Evolutionary conservation across 805 yeast species (phyloP).

Genomic region (Candida maesae): DNA sequence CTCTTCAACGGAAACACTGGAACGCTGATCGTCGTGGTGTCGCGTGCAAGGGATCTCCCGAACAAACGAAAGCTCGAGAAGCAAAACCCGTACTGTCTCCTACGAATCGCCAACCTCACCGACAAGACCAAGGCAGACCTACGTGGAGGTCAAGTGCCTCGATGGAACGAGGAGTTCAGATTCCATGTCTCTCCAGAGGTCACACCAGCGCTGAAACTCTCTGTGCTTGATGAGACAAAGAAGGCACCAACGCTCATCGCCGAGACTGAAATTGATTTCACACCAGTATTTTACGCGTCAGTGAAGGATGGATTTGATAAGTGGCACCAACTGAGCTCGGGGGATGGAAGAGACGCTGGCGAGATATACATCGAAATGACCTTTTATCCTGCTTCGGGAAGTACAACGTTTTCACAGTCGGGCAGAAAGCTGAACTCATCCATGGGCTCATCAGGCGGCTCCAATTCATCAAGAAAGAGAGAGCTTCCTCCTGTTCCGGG

Average conservation of each 20-base stretch:
- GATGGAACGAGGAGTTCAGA: conserved; percentile 74
- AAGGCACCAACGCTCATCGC: conserved; percentile 86
- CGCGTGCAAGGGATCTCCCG: conserved; percentile 81
- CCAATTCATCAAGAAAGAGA: conserved; percentile 16
- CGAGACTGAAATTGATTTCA: conserved; percentile 71
- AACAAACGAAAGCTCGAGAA: conserved; percentile 84
- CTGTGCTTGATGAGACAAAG: conserved; percentile 80
- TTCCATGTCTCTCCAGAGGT: conserved; percentile 63
- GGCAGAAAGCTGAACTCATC: conserved; percentile 4
- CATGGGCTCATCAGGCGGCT: conserved; percentile 4
- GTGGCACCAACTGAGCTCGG: conserved; percentile 73
- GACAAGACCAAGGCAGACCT: conserved; percentile 72
- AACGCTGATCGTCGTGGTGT: conserved; percentile 67
- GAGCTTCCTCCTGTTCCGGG: conserved; percentile 30
- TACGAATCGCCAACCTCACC: conserved; percentile 77
- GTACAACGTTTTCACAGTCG: conserved; percentile 7
- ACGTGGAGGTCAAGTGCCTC: conserved; percentile 94
- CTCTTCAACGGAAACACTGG: conserved; percentile 37
- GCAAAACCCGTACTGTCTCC: conserved; percentile 87
- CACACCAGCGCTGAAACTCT: conserved; percentile 60
- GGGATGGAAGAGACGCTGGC: conserved; percentile 72
- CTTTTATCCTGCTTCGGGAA: conserved; percentile 59
- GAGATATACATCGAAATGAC: conserved; percentile 88
- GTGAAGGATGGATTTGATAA: conserved; percentile 74
- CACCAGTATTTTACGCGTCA: conserved; percentile 63